These are phyloP conservation scores for Arthroderma sp. DNA, from an alignment of 2,329 filamentous ascomycete species.

Conservation along the genomic window DNA sequence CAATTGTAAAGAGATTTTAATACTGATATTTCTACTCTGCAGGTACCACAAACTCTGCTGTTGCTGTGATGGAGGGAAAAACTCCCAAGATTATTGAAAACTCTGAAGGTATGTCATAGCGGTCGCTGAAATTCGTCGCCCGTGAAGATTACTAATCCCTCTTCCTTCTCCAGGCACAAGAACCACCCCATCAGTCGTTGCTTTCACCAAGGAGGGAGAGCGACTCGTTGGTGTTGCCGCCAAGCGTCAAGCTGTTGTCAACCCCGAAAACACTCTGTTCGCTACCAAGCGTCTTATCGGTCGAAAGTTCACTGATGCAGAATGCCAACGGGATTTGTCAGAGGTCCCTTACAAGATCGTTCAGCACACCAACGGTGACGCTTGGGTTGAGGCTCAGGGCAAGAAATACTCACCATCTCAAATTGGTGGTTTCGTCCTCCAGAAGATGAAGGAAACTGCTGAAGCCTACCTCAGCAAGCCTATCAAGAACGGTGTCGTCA, in stretches of 20 bases:
- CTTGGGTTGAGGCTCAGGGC: constrained; percentile 85
- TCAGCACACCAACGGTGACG: constrained; percentile 90
- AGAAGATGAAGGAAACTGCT: constrained; percentile 99
- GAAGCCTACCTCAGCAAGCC: constrained; percentile 83
- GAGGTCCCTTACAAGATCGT: constrained; percentile 98
- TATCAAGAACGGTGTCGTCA: constrained; percentile 92
- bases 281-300: constrained; percentile 98
- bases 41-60: constrained; percentile 93
- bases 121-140: background rate
- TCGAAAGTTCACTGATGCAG: constrained; percentile 84
- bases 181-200: constrained; percentile 88
- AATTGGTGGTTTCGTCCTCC: constrained; percentile 87
- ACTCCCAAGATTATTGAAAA: constrained; percentile 93
- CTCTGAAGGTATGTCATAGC: constrained; percentile 56
- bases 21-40: background rate
- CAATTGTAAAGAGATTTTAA: too few species aligned
- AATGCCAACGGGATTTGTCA: constrained; percentile 94
- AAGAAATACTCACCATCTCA: constrained; percentile 98
- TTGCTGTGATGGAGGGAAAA: constrained; percentile 97
- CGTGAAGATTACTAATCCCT: constrained; percentile 8
- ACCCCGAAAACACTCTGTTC: constrained; percentile 96
- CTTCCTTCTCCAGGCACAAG: constrained; percentile 50
- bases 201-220: constrained; percentile 90
- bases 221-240: constrained; percentile 92
- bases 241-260: constrained; percentile 96